Conservation (phyloP, 805 yeast genomes). For the Zygoascus biomembranicola region DNA sequence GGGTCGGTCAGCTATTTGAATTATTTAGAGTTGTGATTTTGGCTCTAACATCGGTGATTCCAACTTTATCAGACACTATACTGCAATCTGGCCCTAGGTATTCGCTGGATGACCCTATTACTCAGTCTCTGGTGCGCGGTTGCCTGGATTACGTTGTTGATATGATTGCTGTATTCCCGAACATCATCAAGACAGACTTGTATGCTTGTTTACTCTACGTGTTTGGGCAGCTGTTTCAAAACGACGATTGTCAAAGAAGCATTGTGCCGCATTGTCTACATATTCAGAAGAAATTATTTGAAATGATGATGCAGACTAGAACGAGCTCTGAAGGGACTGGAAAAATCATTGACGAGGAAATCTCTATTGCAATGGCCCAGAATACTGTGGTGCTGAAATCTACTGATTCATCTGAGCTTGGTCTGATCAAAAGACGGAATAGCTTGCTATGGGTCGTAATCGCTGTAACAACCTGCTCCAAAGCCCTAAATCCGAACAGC, state of each 20-base stretch:
- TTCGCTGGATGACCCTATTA: neutral
- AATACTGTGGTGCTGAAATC: constrained; percentile 9
- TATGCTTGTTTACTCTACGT: constrained; percentile 61
- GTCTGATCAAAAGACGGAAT: constrained; percentile 21
- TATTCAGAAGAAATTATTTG: constrained; percentile 39
- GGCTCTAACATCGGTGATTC: constrained; percentile 39
- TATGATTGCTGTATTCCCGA: constrained; percentile 60
- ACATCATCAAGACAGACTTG: constrained; percentile 59
- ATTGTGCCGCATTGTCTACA: constrained; percentile 47
- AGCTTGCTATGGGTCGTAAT: constrained; percentile 38
- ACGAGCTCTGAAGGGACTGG: constrained; percentile 11
- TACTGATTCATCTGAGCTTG: constrained; percentile 7
- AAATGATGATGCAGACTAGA: constrained; percentile 18
- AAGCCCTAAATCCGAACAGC: constrained; percentile 26
- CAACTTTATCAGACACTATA: constrained; percentile 15
- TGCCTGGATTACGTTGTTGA: constrained; percentile 44
- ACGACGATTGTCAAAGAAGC: constrained; percentile 31
- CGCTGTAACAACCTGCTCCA: constrained; percentile 36
- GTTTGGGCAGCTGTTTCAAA: constrained; percentile 48
- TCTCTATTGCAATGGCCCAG: constrained; percentile 19
- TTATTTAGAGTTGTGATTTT: constrained; percentile 60
- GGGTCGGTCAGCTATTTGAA: constrained; percentile 77
- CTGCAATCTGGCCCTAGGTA: neutral
- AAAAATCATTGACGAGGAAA: constrained; percentile 26
- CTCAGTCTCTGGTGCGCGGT: constrained; percentile 34